phyloP scores from a whole-genome alignment of 108 stramenopile species.

The Skeletonema potamos region DNA sequence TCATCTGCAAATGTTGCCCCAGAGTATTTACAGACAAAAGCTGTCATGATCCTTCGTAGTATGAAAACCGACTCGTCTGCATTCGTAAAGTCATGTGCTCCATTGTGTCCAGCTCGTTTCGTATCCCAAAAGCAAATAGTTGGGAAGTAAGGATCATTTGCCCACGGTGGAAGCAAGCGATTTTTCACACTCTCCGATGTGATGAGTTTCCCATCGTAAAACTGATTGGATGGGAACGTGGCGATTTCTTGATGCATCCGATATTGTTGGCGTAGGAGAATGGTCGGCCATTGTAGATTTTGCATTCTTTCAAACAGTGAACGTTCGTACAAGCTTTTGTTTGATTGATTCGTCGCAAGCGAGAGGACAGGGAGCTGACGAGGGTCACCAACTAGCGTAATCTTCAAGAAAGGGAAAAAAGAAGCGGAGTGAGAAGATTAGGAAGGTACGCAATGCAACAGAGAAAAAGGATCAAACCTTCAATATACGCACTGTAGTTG shows the following conservation, averaged over 20 bases:
- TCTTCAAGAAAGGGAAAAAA: not conserved
- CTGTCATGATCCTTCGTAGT: slow-evolving; percentile 19
- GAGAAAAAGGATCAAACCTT: slow-evolving; percentile 3
- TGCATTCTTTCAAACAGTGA: slow-evolving; percentile 83
- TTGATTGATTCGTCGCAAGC: slow-evolving; percentile 44
- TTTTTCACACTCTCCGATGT: slow-evolving; percentile 32
- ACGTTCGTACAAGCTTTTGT: slow-evolving; percentile 48
- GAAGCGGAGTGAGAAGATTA: not conserved
- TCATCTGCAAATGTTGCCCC: not conserved
- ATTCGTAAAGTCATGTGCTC: slow-evolving; percentile 39
- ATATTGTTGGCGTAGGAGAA: slow-evolving; percentile 84
- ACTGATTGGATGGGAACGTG: slow-evolving; percentile 57
- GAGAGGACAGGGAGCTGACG: slow-evolving; percentile 87
- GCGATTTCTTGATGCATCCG: slow-evolving; percentile 70
- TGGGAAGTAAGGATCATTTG: slow-evolving; percentile 31
- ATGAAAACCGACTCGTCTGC: slow-evolving; percentile 51
- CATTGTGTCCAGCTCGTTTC: slow-evolving; percentile 10
- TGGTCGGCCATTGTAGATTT: slow-evolving; percentile 59
- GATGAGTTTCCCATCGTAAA: slow-evolving; percentile 53
- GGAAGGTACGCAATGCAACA: not conserved
- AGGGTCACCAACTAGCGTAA: slow-evolving; percentile 76
- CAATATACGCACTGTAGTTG: slow-evolving; percentile 27
- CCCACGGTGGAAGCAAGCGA: slow-evolving; percentile 30
- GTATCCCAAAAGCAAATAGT: slow-evolving; percentile 42
- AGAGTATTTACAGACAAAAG: slow-evolving; percentile 22